Base-by-base conservation (phyloP, 768 basidiomycete species). In the Hirschioporus abietinus region DNA sequence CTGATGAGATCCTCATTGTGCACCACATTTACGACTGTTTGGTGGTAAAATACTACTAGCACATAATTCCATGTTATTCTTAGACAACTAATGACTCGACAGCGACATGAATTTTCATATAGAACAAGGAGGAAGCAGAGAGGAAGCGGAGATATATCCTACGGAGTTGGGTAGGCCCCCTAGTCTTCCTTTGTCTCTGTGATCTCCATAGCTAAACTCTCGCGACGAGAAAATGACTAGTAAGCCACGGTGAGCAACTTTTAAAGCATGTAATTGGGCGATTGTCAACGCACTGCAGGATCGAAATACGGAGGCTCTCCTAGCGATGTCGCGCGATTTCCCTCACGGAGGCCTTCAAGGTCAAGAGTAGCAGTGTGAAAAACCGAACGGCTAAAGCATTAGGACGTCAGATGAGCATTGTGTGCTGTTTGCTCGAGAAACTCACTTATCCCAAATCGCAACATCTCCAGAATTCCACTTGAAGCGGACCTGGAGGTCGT, bases 381-480 rank as follows among this genome's bases (percentile, higher is more conserved):
- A 0, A 82, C 83, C 20, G 78, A 76, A 57, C 85, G 74, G 71
- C 42, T 52, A 52, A 3, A 10, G 12, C 12, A 10, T 52, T 36
- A 3, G 20, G 42, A 15, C 12, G 42, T 52, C 12, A 15, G 20
- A 52, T 20, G 20, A 52, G 20, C 15, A 52, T 10, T 15, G 42
- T 52, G 42, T 52, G 42, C 15, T 20, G 12, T 10, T n/a, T 1
- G 20, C 12, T 52, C 42, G 42, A 52, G 15, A 20, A 20, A 52
- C 42, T 52, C 42, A 52, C 42, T 88, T 88, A 66, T 86, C 86
- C 87, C 86, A 88, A 69, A 88, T 84, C 0, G 87, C 87, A 24
- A 87, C 71, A 65, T 83, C 83, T 70, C 86, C 81, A 42, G 71
- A 71, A 35, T 75, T 73, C 85, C 87, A 88, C 23, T 80, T 79